Evolutionary conservation across 2,329 filamentous ascomycete species (phyloP), one percentile per base, ranked within the genome.

Genomic region (Cladosporium halotolerans): DNA sequence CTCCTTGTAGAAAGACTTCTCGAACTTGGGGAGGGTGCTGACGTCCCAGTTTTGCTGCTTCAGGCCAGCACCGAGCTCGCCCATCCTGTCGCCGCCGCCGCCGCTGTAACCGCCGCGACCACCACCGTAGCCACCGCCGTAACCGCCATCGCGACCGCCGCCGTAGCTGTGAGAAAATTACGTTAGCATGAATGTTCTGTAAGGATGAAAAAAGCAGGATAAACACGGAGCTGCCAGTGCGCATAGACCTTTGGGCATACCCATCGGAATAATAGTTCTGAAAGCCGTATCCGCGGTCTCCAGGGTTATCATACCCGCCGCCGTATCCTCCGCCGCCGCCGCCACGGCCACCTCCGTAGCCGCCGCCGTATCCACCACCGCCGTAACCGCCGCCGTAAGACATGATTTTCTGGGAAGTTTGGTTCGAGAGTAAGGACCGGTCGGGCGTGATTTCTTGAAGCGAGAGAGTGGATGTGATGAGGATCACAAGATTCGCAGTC

Each of bases 1-100:
- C 75, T 97, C 93, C 78, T 97, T 96, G 82, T 99, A 99, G 77
- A 99, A 99, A 8, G 88, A 91, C 76, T 99, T 99, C 72, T 99
- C 93, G 76, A 99, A 99, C 74, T 97, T 97, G 64, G 93, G 92
- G 43, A 99, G 69, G 6, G 84, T 72, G 66, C 72, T 78, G 51
- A 93, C 65, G 70, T 99, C 93, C 88, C 88, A 99, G 59, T 84
- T 79, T 69, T 96, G 93, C 67, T 86, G 83, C 77, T 95, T 92
- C 62, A 99, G 78, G 64, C 86, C 84, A 59, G 89, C 80, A 65
- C 93, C 93, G 58, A 99, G 88, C 71, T 86, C 85, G 63, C 84
- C 87, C 93, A 99, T 99, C 66, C 88, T 85, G 75, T 99, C 93
- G 72, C 92, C 91, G 61, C 89, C 88, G 61, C 80, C 85, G 60